These are phyloP conservation scores for Eremomyces bilateralis DNA, from an alignment of 495 filamentous ascomycete genomes.

Conservation along the genomic window DNA sequence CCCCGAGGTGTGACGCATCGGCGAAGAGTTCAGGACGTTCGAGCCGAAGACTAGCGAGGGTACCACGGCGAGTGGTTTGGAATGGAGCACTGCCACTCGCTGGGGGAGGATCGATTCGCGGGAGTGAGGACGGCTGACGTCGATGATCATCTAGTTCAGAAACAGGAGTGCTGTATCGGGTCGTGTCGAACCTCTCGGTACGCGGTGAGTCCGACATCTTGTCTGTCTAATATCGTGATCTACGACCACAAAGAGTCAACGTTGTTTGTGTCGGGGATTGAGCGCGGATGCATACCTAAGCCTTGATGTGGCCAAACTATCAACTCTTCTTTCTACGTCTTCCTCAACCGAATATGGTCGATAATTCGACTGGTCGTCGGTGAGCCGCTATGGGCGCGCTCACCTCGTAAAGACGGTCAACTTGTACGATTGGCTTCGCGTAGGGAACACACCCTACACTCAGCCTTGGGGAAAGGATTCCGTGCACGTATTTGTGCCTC, in stretches of 20 bases:
- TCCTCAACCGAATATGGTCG: no score
- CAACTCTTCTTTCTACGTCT: no score
- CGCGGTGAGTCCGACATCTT: slow-evolving; percentile 31
- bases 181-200: slow-evolving; percentile 34
- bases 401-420: slow-evolving; percentile 17
- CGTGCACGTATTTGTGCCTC: no score
- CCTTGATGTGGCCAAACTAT: no score
- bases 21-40: no score
- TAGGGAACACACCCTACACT: slow-evolving; percentile 23
- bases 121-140: slow-evolving; percentile 46
- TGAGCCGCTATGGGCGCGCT: slow-evolving; percentile 21
- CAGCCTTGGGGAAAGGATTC: no score
- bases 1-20: no score
- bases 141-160: slow-evolving; percentile 88
- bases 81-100: slow-evolving; percentile 18
- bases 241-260: no score
- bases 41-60: no score
- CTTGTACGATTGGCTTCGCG: slow-evolving; percentile 19
- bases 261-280: no score
- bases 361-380: no score
- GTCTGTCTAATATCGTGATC: slow-evolving; percentile 5
- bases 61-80: slow-evolving; percentile 21
- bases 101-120: slow-evolving; percentile 28
- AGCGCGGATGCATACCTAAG: no score
- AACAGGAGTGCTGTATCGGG: slow-evolving; percentile 50